Base-by-base conservation (phyloP, 148 eudicot species). In the Rhododendron kiyosumense region DNA sequence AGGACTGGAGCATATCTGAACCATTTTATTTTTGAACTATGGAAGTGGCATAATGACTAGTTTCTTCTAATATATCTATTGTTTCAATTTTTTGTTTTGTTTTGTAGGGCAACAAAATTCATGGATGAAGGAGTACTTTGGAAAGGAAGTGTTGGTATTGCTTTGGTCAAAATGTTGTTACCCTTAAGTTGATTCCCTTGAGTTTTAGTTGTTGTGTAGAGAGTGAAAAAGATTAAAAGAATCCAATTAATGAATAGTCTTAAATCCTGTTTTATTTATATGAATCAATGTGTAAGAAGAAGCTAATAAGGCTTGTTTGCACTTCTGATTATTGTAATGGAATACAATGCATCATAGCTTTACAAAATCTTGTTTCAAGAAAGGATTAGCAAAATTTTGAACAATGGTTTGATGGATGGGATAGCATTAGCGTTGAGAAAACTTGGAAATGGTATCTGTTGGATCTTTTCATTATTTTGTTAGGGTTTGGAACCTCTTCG, bases 51-150 rank as follows among this genome's bases (percentile, higher is more conserved):
- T 1, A 43, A 46, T 2, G 46, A 83, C 24, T 43, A 61, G 15
- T 67, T 11, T 2, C 4, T 65, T 71, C 5, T 32, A 32, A 6
- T 34, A 67, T 67, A 10, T 11, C 14, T 1, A 2, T 26, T 67
- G 26, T 77, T 22, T 73, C 20, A 1, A 41, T 6, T 38, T 71
- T 13, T 3, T 11, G 49, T 77, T 52, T 20, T 78, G 67, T 83
- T 54, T 67, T 17, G 7, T 83, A 87, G 88, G 86, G 74, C 28
- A 84, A 69, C 80, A 71, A 52, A 83, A 83, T 54, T 79, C 88
- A 87, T 71, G 88, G 81, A 76, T 87, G 30, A 71, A 84, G 83
- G 46, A 49, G 77, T 22, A n/a, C n/a, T 51, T 54, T 59, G 51
- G 59, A 1, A 15, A 43, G 10, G 34, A 38, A 71, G 73, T 78